Base-by-base conservation (phyloP, 2,329 filamentous ascomycete species). In the Xylaria digitata region DNA sequence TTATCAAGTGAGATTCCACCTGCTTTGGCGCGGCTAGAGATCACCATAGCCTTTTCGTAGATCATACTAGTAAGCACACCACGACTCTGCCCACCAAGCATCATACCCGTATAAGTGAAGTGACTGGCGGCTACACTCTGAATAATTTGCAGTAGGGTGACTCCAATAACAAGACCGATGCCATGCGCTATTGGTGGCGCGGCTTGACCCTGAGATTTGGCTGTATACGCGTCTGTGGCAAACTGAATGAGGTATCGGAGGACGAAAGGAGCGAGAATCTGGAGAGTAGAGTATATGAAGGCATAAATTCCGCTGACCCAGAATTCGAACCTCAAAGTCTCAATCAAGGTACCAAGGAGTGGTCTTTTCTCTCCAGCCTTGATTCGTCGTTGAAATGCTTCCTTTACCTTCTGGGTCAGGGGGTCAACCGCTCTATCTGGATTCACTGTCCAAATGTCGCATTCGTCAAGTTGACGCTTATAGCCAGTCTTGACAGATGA, bases 91-190 rank as follows among this genome's bases (percentile, higher is more conserved):
- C 93, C 96, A 69, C 95, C 96, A 46, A 96, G 88, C 81, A 96
- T 90, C 91, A 97, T 96, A 23, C 95, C 94, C 23, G 90, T 89
- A 75, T 95, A 98, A 75, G 98, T 90, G 80, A 97, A 97, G 75
- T 98, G 95, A 75, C 94, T 96, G 1, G 90, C 93, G 30, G 89
- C 88, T 70, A 97, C 75, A 77, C 91, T 95, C 79, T 97, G 93
- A 11, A 90, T 76, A 19, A 94, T 84, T 78, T 97, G 94, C 93
- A 98, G 96, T 48, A 85, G 78, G 0, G 92, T 94, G 63, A 98
- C 90, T 8, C 92, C 95, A 62, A 98, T 78, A 1, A 94, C 94
- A 37, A 97, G 82, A 0, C 94, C 95, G 63, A 98, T 82, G 26
- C 95, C 96, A 52, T 85, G 83, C 2, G 90, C 90, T 55, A 98